These are phyloP conservation scores for Trametes cingulata DNA, from an alignment of 768 basidiomycete genomes.

Conservation along the genomic window DNA sequence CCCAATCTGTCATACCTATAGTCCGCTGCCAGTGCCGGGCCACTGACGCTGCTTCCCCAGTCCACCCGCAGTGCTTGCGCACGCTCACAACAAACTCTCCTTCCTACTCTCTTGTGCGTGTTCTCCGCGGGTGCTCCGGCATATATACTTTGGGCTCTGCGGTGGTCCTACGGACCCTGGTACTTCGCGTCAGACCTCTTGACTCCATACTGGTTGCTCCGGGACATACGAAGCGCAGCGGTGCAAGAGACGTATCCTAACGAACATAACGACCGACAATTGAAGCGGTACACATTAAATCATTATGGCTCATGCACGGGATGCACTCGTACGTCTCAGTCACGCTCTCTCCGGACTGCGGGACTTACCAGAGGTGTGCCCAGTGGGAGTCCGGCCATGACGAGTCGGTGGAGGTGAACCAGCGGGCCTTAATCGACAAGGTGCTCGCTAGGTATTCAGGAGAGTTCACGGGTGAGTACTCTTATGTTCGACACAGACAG, in stretches of 20 bases:
- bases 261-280: neutral
- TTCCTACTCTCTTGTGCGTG: neutral
- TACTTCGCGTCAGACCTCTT: neutral
- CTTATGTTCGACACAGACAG: neutral
- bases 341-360: no score
- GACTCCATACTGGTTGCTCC: neutral
- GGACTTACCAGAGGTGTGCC: neutral
- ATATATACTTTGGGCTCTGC: neutral
- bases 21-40: neutral
- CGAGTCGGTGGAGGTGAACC: slow-evolving; percentile 89
- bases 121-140: neutral
- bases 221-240: neutral
- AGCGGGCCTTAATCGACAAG: slow-evolving; percentile 95
- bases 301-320: slow-evolving; percentile 23
- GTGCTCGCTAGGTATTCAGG: slow-evolving; percentile 94
- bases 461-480: slow-evolving; percentile 72
- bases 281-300: neutral
- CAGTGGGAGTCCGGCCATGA: slow-evolving; percentile 66
- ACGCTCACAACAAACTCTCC: neutral
- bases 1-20: neutral
- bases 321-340: slow-evolving; percentile 20
- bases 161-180: neutral
- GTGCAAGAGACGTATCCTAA: neutral
- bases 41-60: neutral
- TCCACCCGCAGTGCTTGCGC: slow-evolving; percentile 5